These are phyloP conservation scores for Acacia melanoxylon DNA, from an alignment of 306 rosid genomes.

Conservation along the genomic window DNA sequence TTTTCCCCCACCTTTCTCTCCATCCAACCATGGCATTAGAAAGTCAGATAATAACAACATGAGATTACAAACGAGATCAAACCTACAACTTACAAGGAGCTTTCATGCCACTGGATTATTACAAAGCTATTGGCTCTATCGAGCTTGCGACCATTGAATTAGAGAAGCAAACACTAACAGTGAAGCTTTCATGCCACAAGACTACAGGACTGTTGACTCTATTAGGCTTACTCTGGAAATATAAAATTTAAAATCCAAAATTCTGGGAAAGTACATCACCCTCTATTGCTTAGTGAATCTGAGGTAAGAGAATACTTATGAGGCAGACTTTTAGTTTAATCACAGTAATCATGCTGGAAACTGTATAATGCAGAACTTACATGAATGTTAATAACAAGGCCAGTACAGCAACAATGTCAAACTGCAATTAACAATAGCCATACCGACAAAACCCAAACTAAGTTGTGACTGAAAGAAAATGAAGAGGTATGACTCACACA, in stretches of 20 bases:
- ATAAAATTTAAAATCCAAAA: neutral
- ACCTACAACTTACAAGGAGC: too few species aligned
- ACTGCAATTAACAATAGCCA: neutral
- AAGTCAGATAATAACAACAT: too few species aligned
- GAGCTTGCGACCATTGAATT: too few species aligned
- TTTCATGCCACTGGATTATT: too few species aligned
- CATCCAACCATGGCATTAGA: too few species aligned
- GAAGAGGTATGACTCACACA: slow-evolving; percentile 39
- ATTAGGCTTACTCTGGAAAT: neutral
- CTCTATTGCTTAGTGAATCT: neutral
- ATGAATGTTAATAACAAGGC: slow-evolving; percentile 31
- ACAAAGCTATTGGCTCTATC: too few species aligned
- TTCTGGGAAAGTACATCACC: neutral
- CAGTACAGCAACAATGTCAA: slow-evolving; percentile 28
- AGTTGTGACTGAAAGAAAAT: slow-evolving; percentile 22
- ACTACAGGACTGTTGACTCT: too few species aligned
- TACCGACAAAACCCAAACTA: slow-evolving; percentile 19
- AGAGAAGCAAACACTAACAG: too few species aligned
- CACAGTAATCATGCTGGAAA: slow-evolving; percentile 28
- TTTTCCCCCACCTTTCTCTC: too few species aligned
- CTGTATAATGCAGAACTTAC: slow-evolving; percentile 35
- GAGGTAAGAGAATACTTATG: neutral
- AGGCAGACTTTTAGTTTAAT: slow-evolving; percentile 31
- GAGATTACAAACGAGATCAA: too few species aligned
- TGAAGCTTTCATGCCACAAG: too few species aligned